Percentiles rank a stretch among this genome's conserved stretches.
These are phyloP conservation scores for Epithele typhae DNA, from an alignment of 768 basidiomycete genomes.

Conservation along the genomic window DNA sequence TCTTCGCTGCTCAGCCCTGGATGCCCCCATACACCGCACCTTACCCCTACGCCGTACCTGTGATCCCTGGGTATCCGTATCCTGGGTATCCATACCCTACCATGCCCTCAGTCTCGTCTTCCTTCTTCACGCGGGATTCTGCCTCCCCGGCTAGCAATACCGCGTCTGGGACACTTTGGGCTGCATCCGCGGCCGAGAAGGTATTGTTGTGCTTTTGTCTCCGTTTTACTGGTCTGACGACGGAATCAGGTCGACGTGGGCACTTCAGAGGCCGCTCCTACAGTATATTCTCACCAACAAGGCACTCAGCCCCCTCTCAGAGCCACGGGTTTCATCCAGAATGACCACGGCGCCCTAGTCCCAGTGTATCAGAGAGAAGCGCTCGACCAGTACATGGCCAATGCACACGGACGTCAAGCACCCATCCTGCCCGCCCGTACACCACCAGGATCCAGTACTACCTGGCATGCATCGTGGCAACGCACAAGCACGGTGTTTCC, in stretches of 20 bases:
- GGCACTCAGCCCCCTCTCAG: constrained; percentile 49
- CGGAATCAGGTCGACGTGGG: too few species aligned
- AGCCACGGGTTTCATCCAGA: constrained; percentile 68
- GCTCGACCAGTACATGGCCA: constrained; percentile 63
- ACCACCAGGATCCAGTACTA: too few species aligned
- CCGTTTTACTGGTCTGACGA: too few species aligned
- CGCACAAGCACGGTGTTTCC: too few species aligned
- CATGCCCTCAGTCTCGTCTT: not conserved
- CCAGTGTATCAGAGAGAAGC: constrained; percentile 70
- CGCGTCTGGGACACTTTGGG: too few species aligned
- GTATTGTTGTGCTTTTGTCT: too few species aligned
- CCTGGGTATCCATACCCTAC: constrained; percentile 4
- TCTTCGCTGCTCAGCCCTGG: constrained; percentile 48
- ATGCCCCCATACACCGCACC: constrained; percentile 46
- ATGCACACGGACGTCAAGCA: constrained; percentile 15
- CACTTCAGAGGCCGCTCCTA: too few species aligned
- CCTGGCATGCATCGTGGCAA: too few species aligned
- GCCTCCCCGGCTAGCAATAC: too few species aligned
- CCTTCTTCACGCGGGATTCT: not conserved
- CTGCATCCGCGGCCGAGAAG: too few species aligned
- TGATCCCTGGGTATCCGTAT: constrained; percentile 40
- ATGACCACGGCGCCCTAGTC: constrained; percentile 67
- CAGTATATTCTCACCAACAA: too few species aligned
- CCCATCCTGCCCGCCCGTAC: not conserved
- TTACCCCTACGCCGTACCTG: constrained; percentile 49